These are phyloP conservation scores for Mycena maculata DNA, from an alignment of 768 basidiomycete species.

Conservation along the genomic window DNA sequence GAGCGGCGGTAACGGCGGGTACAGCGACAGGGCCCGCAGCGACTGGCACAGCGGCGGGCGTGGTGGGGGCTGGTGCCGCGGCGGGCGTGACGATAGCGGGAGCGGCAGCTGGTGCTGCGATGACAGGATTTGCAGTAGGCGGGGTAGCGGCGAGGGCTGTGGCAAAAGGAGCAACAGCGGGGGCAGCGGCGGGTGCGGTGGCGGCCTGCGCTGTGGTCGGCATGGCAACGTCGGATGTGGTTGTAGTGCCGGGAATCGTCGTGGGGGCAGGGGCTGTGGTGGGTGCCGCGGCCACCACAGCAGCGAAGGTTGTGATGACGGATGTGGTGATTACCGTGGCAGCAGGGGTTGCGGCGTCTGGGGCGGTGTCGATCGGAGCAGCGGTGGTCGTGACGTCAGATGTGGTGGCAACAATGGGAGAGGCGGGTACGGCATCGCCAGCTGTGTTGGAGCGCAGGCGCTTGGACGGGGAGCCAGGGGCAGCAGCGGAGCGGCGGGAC, in stretches of 20 bases:
- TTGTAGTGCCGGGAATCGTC: no score
- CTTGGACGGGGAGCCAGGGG: not conserved
- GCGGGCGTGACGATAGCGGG: no score
- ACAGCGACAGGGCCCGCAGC: not conserved
- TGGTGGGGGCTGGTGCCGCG: not conserved
- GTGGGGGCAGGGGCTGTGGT: no score
- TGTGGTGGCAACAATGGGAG: no score
- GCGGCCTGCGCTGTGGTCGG: not conserved
- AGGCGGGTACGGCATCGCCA: not conserved
- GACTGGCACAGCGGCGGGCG: not conserved
- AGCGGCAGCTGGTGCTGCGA: no score
- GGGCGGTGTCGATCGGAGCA: no score
- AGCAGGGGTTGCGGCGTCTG: no score
- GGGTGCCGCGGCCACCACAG: no score
- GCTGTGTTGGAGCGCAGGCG: constrained; percentile 3
- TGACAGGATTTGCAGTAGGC: not conserved
- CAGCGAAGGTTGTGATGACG: no score
- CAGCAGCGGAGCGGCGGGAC: not conserved
- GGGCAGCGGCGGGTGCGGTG: not conserved
- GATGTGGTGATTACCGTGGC: no score
- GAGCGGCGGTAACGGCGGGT: not conserved
- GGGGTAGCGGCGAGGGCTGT: not conserved
- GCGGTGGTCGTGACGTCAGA: no score
- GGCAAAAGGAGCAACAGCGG: not conserved
- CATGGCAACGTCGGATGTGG: not conserved